phyloP scores from a whole-genome alignment of 805 yeast species.

The Ogataea methanolica region DNA sequence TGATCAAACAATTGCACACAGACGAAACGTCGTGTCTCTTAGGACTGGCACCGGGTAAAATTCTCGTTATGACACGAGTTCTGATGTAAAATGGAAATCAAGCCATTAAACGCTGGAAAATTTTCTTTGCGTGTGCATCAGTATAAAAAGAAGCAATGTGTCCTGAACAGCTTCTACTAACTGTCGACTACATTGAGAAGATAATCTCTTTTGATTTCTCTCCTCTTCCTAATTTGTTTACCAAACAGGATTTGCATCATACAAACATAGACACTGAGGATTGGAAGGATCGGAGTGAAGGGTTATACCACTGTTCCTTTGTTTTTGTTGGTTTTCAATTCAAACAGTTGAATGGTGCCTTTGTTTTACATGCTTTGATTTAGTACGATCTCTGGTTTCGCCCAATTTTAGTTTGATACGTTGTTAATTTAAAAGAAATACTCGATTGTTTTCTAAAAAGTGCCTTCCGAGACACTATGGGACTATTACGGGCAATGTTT shows the following conservation, averaged over 20 bases:
- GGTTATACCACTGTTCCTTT: background rate
- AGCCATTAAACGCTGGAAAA: background rate
- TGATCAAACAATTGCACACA: background rate
- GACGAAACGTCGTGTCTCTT: background rate
- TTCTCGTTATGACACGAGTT: background rate
- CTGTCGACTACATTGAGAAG: background rate
- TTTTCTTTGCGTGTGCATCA: constrained; percentile 1
- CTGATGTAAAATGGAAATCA: background rate
- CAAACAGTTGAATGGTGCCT: constrained; percentile 1
- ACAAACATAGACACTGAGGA: constrained; percentile 1
- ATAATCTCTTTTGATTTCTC: background rate
- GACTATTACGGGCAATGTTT: background rate
- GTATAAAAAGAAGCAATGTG: background rate
- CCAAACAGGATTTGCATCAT: constrained; percentile 7
- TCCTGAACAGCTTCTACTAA: background rate
- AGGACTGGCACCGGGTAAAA: background rate
- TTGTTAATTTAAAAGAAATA: background rate
- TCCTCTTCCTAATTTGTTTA: constrained; percentile 6
- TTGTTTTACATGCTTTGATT: constrained; percentile 2
- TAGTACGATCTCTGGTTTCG: constrained; percentile 1
- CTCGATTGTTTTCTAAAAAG: background rate
- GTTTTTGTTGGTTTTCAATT: constrained; percentile 1
- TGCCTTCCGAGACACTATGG: constrained; percentile 1
- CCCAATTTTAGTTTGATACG: constrained; percentile 1
- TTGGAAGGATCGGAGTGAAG: constrained; percentile 3